Percentiles rank a stretch among this genome's conserved stretches.
Conservation (phyloP, 2,329 filamentous ascomycete genomes). For the Penicillium nordicum region DNA sequence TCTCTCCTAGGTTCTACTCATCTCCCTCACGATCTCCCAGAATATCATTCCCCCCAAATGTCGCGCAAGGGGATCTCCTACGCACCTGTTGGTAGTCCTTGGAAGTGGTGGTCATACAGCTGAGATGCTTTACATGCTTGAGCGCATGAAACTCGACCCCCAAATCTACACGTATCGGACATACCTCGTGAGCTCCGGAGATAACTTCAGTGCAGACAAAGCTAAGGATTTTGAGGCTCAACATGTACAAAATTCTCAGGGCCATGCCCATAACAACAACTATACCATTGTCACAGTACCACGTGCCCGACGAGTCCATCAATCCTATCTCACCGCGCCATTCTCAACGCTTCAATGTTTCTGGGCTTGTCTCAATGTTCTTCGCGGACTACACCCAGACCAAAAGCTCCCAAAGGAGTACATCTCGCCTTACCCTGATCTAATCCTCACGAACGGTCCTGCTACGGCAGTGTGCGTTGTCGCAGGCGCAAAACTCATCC, state of each 20-base stretch:
- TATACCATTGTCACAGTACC: slow-evolving; percentile 68
- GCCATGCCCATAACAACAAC: slow-evolving; percentile 4
- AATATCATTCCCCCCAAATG: slow-evolving; percentile 29
- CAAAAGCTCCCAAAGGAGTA: slow-evolving; percentile 25
- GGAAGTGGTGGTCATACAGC: slow-evolving; percentile 93
- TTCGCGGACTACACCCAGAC: slow-evolving; percentile 44
- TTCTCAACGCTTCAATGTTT: slow-evolving; percentile 65
- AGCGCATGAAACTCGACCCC: slow-evolving; percentile 50
- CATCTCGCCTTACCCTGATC: slow-evolving; percentile 57
- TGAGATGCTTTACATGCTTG: slow-evolving; percentile 87
- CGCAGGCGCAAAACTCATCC: slow-evolving; percentile 54
- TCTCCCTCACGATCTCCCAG: slow-evolving; percentile 30
- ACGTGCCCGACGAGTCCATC: slow-evolving; percentile 77
- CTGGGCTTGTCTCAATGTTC: slow-evolving; percentile 57
- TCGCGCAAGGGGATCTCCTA: slow-evolving; percentile 34
- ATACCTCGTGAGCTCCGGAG: slow-evolving; percentile 76
- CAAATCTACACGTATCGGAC: slow-evolving; percentile 63
- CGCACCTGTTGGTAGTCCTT: slow-evolving; percentile 74
- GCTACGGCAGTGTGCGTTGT: slow-evolving; percentile 79
- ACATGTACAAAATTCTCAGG: slow-evolving; percentile 14
- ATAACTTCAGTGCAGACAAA: slow-evolving; percentile 64
- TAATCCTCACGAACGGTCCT: slow-evolving; percentile 84
- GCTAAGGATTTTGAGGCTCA: slow-evolving; percentile 62
- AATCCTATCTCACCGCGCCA: slow-evolving; percentile 70
- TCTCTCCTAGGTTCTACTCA: slow-evolving; percentile 23